Conservation (phyloP, 2,329 filamentous ascomycete species). For the Monosporascus sp. region DNA sequence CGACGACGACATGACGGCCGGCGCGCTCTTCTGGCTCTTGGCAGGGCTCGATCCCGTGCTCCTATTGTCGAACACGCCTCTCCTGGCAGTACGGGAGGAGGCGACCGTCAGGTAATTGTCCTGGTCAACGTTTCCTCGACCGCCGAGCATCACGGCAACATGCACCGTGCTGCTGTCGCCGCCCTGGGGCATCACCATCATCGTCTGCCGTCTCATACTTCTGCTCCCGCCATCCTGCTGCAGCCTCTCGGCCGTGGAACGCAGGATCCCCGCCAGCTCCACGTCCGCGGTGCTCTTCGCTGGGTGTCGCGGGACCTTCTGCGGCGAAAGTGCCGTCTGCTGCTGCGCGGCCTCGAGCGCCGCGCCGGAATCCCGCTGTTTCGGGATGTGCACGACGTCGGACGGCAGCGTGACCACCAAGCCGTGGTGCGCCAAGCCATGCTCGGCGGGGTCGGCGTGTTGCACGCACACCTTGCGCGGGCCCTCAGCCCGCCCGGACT, state of each 20-base stretch:
- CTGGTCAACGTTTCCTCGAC: background rate
- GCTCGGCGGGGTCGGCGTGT: background rate
- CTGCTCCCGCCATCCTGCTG: constrained; percentile 27
- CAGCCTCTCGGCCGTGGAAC: constrained; percentile 47
- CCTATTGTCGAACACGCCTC: background rate
- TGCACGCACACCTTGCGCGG: background rate
- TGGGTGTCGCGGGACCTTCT: constrained; percentile 11
- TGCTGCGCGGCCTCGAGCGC: constrained; percentile 20
- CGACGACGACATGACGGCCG: constrained; percentile 11
- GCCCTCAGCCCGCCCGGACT: background rate
- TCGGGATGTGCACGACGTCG: constrained; percentile 10
- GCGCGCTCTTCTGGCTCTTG: constrained; percentile 25
- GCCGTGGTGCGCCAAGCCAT: background rate
- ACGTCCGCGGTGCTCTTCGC: constrained; percentile 36
- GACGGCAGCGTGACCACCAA: background rate
- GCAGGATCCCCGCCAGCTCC: constrained; percentile 45
- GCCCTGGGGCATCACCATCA: constrained; percentile 11
- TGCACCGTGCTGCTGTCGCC: background rate
- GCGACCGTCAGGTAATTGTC: background rate
- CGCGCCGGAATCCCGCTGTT: constrained; percentile 1
- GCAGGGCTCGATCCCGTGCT: constrained; percentile 21
- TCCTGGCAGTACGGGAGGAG: background rate
- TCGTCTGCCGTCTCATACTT: constrained; percentile 23
- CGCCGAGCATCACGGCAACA: background rate
- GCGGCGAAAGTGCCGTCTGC: constrained; percentile 13